phyloP scores from a whole-genome alignment of 148 eudicot genomes.

The Rhododendron ferrugineum region DNA sequence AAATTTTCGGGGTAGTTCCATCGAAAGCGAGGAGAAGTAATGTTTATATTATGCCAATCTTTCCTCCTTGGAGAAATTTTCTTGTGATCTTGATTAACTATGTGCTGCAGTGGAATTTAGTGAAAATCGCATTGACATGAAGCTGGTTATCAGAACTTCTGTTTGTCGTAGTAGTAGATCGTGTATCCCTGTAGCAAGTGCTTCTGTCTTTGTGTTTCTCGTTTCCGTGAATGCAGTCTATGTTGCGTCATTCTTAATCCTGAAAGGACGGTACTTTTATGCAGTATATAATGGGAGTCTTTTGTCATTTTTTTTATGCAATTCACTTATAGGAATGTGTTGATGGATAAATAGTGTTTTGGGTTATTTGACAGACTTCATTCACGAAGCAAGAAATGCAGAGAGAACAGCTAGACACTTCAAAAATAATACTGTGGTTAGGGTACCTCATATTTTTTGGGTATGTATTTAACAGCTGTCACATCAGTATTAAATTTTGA shows the following conservation, averaged over 20 bases:
- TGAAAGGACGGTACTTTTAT: not conserved
- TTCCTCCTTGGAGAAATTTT: constrained; percentile 4
- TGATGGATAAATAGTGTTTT: not conserved
- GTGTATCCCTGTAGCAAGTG: not conserved
- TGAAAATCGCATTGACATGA: not conserved
- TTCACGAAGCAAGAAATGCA: constrained; percentile 77
- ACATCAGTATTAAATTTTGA: not conserved
- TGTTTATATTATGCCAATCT: not conserved
- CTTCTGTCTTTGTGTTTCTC: not conserved
- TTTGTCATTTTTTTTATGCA: not conserved
- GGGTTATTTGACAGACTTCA: constrained; percentile 50
- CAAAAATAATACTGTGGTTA: constrained; percentile 40
- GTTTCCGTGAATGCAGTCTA: not conserved
- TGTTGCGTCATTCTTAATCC: not conserved
- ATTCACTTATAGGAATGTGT: constrained; percentile 1
- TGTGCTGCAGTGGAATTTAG: not conserved
- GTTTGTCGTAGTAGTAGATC: not conserved
- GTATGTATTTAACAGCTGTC: constrained; percentile 29
- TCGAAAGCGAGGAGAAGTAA: not conserved
- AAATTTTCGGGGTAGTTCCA: not conserved
- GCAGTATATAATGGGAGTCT: not conserved
- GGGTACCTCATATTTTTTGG: constrained; percentile 72
- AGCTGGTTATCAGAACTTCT: not conserved
- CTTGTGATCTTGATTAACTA: not conserved
- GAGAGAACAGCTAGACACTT: constrained; percentile 75